These are phyloP conservation scores for Labyrinthula sp. DNA, from an alignment of 352 stramenopile species.

Conservation along the genomic window DNA sequence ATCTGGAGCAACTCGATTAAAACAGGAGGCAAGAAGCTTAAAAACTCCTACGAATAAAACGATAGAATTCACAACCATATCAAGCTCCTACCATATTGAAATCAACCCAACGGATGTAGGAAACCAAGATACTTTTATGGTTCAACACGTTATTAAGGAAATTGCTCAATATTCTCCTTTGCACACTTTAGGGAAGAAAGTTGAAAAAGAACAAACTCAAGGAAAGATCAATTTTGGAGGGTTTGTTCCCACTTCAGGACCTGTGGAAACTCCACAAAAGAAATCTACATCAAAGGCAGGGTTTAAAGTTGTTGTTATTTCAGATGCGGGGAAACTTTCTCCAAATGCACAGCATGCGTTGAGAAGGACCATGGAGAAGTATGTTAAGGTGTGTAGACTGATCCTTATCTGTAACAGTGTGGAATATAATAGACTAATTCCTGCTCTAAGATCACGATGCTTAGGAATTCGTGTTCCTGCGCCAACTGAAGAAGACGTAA, in stretches of 20 bases:
- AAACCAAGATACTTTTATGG: conserved; percentile 80
- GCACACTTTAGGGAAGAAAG: conserved; percentile 46
- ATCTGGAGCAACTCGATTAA: conserved; percentile 63
- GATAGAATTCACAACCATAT: conserved; percentile 90
- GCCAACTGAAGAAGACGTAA: conserved; percentile 50
- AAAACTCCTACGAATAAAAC: conserved; percentile 68
- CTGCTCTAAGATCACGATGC: conserved; percentile 83
- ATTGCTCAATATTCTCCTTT: conserved; percentile 73
- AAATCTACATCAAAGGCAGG: conserved; percentile 2
- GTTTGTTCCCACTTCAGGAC: conserved; percentile 29
- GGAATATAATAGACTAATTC: conserved; percentile 88
- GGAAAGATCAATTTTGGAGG: too few relatives aligned
- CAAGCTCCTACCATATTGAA: conserved; percentile 95
- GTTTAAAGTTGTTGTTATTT: conserved; percentile 78
- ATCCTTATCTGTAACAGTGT: conserved; percentile 89
- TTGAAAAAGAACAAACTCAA: too few relatives aligned
- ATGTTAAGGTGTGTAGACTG: conserved; percentile 75
- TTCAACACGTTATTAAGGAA: conserved; percentile 98
- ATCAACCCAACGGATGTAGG: conserved; percentile 90
- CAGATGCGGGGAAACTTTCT: conserved; percentile 88
- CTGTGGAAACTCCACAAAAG: conserved; percentile 4
- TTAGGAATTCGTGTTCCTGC: conserved; percentile 74
- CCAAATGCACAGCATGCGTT: conserved; percentile 87
- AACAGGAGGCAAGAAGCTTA: conserved; percentile 68
- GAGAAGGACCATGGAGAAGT: conserved; percentile 89